A percentile compares a stretch with the other conserved stretches of the same genome.
These are phyloP conservation scores for Allium cepa DNA, from an alignment of 106 monocot genomes.

Conservation along the genomic window DNA sequence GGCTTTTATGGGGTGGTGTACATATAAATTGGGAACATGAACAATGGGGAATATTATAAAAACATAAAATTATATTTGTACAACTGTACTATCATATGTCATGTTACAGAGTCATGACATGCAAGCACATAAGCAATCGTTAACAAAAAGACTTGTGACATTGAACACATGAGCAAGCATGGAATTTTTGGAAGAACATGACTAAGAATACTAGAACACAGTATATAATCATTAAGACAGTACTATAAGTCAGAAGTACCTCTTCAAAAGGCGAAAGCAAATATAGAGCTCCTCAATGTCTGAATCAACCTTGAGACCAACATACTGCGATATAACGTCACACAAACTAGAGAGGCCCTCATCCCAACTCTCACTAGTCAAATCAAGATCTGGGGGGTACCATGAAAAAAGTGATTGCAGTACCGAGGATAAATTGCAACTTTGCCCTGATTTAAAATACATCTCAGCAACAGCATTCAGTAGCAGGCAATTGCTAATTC, in stretches of 20 bases:
- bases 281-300: slow-evolving; percentile 88
- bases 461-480: slow-evolving; percentile 46
- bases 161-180: no score
- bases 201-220: neutral
- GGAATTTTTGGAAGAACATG: neutral
- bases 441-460: slow-evolving; percentile 21
- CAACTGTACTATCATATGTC: no score
- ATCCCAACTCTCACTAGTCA: slow-evolving; percentile 35
- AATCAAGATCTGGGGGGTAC: slow-evolving; percentile 15
- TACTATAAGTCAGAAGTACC: slow-evolving; percentile 22
- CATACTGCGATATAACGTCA: slow-evolving; percentile 67
- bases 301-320: slow-evolving; percentile 54
- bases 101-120: no score
- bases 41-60: no score
- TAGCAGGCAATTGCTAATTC: slow-evolving; percentile 27
- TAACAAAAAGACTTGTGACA: no score
- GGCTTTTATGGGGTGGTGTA: no score
- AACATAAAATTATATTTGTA: no score
- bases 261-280: slow-evolving; percentile 70
- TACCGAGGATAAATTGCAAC: slow-evolving; percentile 40
- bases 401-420: slow-evolving; percentile 35
- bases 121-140: no score
- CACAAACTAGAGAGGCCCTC: slow-evolving; percentile 27
- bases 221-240: no score
- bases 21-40: no score